phyloP scores from a whole-genome alignment of 2,329 filamentous ascomycete species.

The Ophiostoma novo-ulmi region DNA sequence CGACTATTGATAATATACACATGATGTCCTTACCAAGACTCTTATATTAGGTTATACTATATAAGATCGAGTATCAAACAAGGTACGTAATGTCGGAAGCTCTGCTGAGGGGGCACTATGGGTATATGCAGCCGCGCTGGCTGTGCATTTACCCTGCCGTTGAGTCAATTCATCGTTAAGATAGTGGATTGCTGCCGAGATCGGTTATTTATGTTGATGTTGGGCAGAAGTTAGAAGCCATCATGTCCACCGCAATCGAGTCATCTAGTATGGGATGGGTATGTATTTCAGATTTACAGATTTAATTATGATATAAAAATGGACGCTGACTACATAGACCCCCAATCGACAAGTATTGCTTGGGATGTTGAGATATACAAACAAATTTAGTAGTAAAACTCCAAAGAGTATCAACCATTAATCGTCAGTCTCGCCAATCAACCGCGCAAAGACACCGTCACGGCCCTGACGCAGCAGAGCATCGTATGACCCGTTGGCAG shows the following conservation, averaged over 20 bases:
- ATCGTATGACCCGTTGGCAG: slow-evolving; percentile 60
- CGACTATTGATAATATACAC: neutral
- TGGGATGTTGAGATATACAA: neutral
- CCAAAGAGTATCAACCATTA: neutral
- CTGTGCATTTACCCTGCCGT: neutral
- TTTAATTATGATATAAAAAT: neutral
- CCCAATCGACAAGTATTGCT: neutral
- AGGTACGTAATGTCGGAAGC: neutral
- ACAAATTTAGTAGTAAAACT: neutral
- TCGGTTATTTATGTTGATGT: neutral
- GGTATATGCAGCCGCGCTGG: neutral
- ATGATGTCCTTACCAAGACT: neutral
- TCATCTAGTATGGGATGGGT: slow-evolving; percentile 4
- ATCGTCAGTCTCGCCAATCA: slow-evolving; percentile 37
- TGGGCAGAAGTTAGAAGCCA: too few species aligned
- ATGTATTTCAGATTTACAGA: neutral
- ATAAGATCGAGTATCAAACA: neutral
- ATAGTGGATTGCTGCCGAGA: neutral
- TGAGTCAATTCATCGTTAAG: neutral
- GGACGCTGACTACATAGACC: neutral
- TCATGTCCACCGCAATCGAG: neutral
- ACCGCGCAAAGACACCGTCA: slow-evolving; percentile 43
- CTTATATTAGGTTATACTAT: neutral
- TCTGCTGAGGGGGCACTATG: neutral
- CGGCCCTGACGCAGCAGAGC: slow-evolving; percentile 44